Conservation (phyloP, 2,329 filamentous ascomycete genomes). For the Cordyceps cicadae region DNA sequence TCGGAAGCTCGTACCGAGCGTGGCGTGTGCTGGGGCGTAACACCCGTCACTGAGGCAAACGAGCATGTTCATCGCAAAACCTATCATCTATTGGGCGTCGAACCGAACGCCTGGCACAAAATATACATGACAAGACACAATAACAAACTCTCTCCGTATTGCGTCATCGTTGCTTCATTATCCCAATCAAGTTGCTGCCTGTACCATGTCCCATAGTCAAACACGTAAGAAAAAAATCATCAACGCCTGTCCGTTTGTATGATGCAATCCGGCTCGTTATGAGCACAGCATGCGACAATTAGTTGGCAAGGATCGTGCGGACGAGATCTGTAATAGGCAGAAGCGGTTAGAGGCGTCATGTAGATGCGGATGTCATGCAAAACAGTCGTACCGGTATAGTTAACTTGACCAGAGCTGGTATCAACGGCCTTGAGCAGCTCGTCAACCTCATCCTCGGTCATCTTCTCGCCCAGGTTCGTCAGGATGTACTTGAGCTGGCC, state of each 20-base stretch:
- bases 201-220: slow-evolving; percentile 13
- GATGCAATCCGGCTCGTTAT: slow-evolving; percentile 5
- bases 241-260: slow-evolving; percentile 13
- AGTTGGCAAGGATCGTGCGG: slow-evolving; percentile 80
- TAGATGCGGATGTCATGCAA: background rate
- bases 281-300: slow-evolving; percentile 21
- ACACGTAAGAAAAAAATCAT: slow-evolving; percentile 23
- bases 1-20: background rate
- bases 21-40: background rate
- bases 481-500: slow-evolving; percentile 97
- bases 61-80: background rate
- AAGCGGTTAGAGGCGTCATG: background rate
- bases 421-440: slow-evolving; percentile 98
- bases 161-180: slow-evolving; percentile 12
- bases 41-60: background rate
- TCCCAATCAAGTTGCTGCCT: slow-evolving; percentile 12
- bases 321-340: slow-evolving; percentile 57
- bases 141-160: background rate
- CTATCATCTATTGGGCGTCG: slow-evolving; percentile 5
- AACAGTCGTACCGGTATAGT: slow-evolving; percentile 72
- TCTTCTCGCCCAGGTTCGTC: slow-evolving; percentile 97
- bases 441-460: slow-evolving; percentile 97
- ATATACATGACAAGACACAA: slow-evolving; percentile 12
- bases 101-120: background rate
- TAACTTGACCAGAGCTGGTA: slow-evolving; percentile 91